Conservation (phyloP, 2,329 filamentous ascomycete genomes). For the Coleophoma crateriformis region DNA sequence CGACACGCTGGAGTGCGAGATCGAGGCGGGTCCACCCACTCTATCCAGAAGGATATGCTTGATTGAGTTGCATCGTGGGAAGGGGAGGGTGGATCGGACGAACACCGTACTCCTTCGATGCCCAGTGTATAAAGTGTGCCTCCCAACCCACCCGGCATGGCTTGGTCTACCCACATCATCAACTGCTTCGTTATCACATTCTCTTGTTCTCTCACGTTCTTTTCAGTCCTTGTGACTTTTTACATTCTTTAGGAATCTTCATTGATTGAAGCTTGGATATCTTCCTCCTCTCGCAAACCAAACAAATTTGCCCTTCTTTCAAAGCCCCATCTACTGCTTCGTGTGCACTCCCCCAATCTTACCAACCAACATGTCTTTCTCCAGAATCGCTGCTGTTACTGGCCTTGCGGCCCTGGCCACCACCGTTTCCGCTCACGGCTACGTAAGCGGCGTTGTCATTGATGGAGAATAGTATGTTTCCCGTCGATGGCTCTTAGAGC, state of each 20-base stretch:
- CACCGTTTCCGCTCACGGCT: slow-evolving; percentile 39
- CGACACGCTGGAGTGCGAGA: too few relatives aligned
- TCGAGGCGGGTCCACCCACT: too few relatives aligned
- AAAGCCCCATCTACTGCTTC: slow-evolving; percentile 1
- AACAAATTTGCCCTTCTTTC: slow-evolving; percentile 1
- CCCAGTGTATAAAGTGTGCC: neutral
- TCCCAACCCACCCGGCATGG: neutral
- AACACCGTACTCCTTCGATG: too few relatives aligned
- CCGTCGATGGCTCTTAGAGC: slow-evolving; percentile 6
- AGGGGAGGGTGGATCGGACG: too few relatives aligned
- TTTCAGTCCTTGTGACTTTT: slow-evolving; percentile 5
- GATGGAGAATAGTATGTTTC: slow-evolving; percentile 33
- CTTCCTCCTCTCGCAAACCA: slow-evolving; percentile 5
- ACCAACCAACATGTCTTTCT: slow-evolving; percentile 20
- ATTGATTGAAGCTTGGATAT: slow-evolving; percentile 19
- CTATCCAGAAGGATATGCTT: too few relatives aligned
- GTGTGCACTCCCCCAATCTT: slow-evolving; percentile 5
- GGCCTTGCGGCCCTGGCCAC: slow-evolving; percentile 25
- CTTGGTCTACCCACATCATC: slow-evolving; percentile 2
- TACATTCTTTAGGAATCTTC: slow-evolving; percentile 16
- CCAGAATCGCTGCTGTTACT: slow-evolving; percentile 16
- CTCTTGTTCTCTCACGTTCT: neutral
- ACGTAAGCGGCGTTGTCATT: slow-evolving; percentile 36
- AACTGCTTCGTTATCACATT: slow-evolving; percentile 1
- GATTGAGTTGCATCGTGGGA: too few relatives aligned